Conservation (phyloP, 306 rosid species). For the Chamaecrista fasciculata region DNA sequence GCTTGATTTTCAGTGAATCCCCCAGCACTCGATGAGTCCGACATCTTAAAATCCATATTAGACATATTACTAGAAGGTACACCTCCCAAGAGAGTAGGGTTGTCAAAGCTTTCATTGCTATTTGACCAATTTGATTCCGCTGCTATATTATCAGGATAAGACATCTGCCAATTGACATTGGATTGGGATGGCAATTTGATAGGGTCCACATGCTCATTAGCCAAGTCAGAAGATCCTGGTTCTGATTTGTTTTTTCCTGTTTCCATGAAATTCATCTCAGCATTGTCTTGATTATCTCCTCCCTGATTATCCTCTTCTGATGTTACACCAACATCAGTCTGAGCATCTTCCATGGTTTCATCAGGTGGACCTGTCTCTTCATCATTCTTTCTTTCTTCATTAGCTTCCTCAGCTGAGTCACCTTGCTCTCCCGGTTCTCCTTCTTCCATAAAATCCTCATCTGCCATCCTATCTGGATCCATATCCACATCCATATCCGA, state of each 20-base stretch:
- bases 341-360: conserved; percentile 67
- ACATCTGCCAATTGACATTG: conserved; percentile 44
- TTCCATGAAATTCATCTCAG: conserved; percentile 38
- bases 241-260: conserved; percentile 42
- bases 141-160: conserved; percentile 39
- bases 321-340: conserved; percentile 44
- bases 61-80: conserved; percentile 55
- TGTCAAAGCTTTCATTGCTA: conserved; percentile 40
- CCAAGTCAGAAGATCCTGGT: conserved; percentile 37
- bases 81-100: conserved; percentile 54
- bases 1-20: conserved; percentile 45
- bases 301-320: conserved; percentile 49
- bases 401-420: conserved; percentile 42
- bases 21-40: conserved; percentile 64
- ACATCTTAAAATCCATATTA: conserved; percentile 50
- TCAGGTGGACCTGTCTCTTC: conserved; percentile 50
- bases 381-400: conserved; percentile 35
- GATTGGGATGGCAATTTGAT: conserved; percentile 49
- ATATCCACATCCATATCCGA: conserved; percentile 53
- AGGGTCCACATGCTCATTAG: conserved; percentile 41
- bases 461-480: conserved; percentile 53
- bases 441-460: conserved; percentile 49
- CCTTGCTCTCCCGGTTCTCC: conserved; percentile 45
- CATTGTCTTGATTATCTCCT: conserved; percentile 46
- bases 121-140: conserved; percentile 52